Evolutionary conservation across 371 early-diverging fungal genomes (phyloP), one percentile per base, ranked within the genome.

Genomic region (Polyrhizophydium stewartii): DNA sequence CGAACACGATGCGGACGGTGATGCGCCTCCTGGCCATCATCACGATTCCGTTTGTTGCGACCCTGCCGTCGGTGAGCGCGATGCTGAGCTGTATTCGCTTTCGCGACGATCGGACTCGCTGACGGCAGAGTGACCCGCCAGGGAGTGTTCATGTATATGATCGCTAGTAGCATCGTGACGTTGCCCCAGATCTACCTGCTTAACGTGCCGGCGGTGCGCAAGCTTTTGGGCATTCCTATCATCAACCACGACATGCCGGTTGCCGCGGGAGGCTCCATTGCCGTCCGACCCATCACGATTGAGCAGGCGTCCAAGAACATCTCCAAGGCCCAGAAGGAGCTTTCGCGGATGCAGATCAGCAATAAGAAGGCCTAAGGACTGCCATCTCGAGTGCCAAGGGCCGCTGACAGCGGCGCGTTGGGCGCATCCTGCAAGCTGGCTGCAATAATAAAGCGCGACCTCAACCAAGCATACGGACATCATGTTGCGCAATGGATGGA

Each of bases 141-240:
- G 88, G 85, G 81, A 25, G 82, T 95, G 24, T 91, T 92, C 75
- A 77, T 92, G 33, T 93, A 93, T 73, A 93, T 92, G 92, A 70
- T 91, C 52, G 81, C 88, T 22, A 87, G 87, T 59, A 92, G 90
- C 70, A 19, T 78, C 5, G 82, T 87, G 66, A 89, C 92, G 5
- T 75, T 89, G 22, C 67, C 71, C 22, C 94, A 92, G 74, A 80
- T 87, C 53, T 61, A 84, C 35, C 69, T 86, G 27, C 73, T 93
- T 51, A 83, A 81, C 68, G 65, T 74, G 30, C 82, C 86, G 13
- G 28, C 70, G 19, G 74, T 92, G 27, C 85, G 91, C 58, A 68
- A 45, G 0, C 17, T 45, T 28, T 63, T 76, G 47, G 59, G 62
- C 24, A 73, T 85, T 31, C 70, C 68, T 2, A 24, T 6, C 6